A percentile compares a stretch with the other conserved stretches of the same genome.
Conservation (phyloP, 306 rosid species). For the Pterocarpus santalinus region DNA sequence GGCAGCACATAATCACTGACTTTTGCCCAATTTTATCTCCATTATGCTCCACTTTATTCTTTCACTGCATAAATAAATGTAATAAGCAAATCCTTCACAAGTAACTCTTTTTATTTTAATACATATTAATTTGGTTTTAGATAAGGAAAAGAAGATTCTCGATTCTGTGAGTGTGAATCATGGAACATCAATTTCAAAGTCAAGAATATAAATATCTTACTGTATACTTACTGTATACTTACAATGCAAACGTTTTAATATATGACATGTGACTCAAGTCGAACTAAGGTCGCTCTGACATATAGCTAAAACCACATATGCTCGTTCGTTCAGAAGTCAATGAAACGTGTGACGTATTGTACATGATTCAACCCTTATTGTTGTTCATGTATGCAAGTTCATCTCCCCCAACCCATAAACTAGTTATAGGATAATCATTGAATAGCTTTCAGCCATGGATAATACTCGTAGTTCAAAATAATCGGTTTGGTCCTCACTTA, state of each 20-base stretch:
- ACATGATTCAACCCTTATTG: neutral
- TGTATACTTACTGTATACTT: neutral
- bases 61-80: neutral
- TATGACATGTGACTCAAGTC: conserved; percentile 7
- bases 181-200: conserved; percentile 9
- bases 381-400: conserved; percentile 30
- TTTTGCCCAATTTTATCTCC: too few relatives aligned
- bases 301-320: neutral
- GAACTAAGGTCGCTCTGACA: neutral
- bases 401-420: conserved; percentile 46
- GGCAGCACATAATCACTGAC: too few relatives aligned
- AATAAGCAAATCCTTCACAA: neutral
- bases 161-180: neutral
- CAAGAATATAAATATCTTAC: neutral
- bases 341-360: conserved; percentile 32
- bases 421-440: conserved; percentile 11
- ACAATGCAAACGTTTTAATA: neutral
- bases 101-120: neutral
- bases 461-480: conserved; percentile 40
- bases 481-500: conserved; percentile 51
- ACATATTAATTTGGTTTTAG: neutral
- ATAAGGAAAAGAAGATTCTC: conserved; percentile 1
- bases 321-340: conserved; percentile 39
- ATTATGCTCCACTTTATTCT: too few relatives aligned
- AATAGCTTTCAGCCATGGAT: conserved; percentile 31